Conservation (phyloP, 2,329 filamentous ascomycete genomes). For the Botrytis hyacinthi region DNA sequence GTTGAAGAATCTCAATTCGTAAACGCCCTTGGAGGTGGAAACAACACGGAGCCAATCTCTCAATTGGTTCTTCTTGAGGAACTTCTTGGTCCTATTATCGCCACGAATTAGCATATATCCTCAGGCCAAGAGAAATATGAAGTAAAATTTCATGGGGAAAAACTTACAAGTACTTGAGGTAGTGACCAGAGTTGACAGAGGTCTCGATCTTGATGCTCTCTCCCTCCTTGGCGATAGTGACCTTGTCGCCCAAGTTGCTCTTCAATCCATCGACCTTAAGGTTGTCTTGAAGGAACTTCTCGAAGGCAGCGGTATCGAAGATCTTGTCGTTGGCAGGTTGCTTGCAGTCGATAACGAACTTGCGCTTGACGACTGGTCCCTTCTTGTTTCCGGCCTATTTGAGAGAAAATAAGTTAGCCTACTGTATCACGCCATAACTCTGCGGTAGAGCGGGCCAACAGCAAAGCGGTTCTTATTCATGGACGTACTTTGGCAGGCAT, state of each 20-base stretch:
- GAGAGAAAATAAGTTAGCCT: slow-evolving; percentile 74
- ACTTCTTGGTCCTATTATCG: slow-evolving; percentile 89
- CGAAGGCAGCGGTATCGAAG: slow-evolving; percentile 97
- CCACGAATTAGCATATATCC: slow-evolving; percentile 30
- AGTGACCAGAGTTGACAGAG: slow-evolving; percentile 96
- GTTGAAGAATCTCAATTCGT: slow-evolving; percentile 99
- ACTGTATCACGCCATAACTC: slow-evolving; percentile 71
- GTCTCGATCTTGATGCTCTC: slow-evolving; percentile 96
- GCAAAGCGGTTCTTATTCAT: slow-evolving; percentile 72
- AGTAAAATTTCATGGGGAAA: neutral
- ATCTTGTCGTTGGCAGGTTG: slow-evolving; percentile 99
- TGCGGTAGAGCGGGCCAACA: slow-evolving; percentile 64
- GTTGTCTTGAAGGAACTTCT: slow-evolving; percentile 99
- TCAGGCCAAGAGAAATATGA: neutral
- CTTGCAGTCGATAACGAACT: slow-evolving; percentile 97
- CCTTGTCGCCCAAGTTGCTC: slow-evolving; percentile 93
- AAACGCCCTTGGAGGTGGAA: slow-evolving; percentile 95
- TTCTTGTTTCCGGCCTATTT: slow-evolving; percentile 59
- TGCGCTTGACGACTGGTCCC: slow-evolving; percentile 28
- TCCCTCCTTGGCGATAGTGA: slow-evolving; percentile 84
- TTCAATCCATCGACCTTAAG: slow-evolving; percentile 99
- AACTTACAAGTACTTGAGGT: slow-evolving; percentile 98
- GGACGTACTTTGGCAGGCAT: slow-evolving; percentile 93
- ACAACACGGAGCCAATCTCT: slow-evolving; percentile 99
- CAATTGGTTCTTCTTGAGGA: slow-evolving; percentile 99